Conservation (phyloP, 2,329 filamentous ascomycete species). For the Zymoseptoria brevis region DNA sequence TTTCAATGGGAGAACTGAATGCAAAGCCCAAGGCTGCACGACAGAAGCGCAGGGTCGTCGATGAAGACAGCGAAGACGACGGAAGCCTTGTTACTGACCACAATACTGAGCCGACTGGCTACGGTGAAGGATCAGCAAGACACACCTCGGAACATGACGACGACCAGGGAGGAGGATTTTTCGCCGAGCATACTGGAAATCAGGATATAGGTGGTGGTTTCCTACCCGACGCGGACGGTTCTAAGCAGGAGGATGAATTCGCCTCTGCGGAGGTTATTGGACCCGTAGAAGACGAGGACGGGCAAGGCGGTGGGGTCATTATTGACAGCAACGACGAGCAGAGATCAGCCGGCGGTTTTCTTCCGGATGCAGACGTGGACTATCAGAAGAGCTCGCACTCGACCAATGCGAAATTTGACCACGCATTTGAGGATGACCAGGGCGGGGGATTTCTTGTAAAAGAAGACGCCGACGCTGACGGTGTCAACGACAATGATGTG, state of each 20-base stretch:
- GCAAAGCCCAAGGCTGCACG: not conserved
- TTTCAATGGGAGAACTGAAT: slow-evolving; percentile 14
- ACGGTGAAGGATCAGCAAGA: not conserved
- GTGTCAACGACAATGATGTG: not conserved
- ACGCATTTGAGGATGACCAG: not conserved
- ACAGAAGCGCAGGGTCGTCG: slow-evolving; percentile 4
- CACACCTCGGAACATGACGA: slow-evolving; percentile 9
- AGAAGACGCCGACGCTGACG: not conserved
- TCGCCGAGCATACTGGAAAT: slow-evolving; percentile 14
- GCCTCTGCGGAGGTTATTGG: not conserved
- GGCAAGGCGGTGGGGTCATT: slow-evolving; percentile 6
- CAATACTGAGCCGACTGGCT: slow-evolving; percentile 24
- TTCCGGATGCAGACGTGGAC: slow-evolving; percentile 16
- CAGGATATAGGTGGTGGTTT: slow-evolving; percentile 11
- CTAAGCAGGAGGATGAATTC: slow-evolving; percentile 7
- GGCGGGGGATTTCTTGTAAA: not conserved
- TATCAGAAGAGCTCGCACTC: not conserved
- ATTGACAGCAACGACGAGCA: slow-evolving; percentile 9
- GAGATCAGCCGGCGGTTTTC: slow-evolving; percentile 24
- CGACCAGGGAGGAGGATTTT: slow-evolving; percentile 1
- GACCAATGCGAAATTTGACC: not conserved
- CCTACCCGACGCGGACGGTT: slow-evolving; percentile 8
- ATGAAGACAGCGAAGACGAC: slow-evolving; percentile 16
- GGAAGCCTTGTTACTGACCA: slow-evolving; percentile 15
- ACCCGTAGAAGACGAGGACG: slow-evolving; percentile 3